Conservation (phyloP, 1,284 basidiomycete genomes). For the Rhodotorula glutinis region DNA sequence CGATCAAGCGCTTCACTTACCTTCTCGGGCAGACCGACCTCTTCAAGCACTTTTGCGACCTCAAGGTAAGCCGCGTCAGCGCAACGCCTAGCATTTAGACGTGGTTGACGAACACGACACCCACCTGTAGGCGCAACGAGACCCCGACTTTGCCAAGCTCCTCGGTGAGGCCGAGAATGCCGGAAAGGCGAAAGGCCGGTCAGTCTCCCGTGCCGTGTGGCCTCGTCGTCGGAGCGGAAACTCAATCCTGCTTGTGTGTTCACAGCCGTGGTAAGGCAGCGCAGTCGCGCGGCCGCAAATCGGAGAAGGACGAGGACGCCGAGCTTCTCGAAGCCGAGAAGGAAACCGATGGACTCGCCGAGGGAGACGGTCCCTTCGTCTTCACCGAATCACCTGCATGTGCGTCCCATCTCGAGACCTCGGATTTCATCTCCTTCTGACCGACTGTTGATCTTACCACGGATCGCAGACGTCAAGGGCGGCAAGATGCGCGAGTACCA, state of each 20-base stretch:
- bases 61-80: conserved; percentile 59
- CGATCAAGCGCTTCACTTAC: conserved; percentile 91
- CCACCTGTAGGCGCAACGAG: conserved; percentile 61
- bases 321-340: conserved; percentile 79
- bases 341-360: conserved; percentile 62
- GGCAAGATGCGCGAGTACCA: conserved; percentile 91
- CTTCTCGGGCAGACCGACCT: conserved; percentile 91
- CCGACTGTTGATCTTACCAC: neutral
- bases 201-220: neutral
- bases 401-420: no score
- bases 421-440: no score
- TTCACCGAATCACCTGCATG: conserved; percentile 90
- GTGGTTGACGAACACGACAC: neutral
- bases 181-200: conserved; percentile 66
- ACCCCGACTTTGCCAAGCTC: conserved; percentile 88
- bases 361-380: conserved; percentile 65
- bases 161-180: conserved; percentile 67
- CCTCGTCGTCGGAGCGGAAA: neutral
- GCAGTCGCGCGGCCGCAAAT: conserved; percentile 61
- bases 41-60: conserved; percentile 92
- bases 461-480: conserved; percentile 71
- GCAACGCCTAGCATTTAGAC: conserved; percentile 52
- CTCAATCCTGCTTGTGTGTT: neutral
- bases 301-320: conserved; percentile 97
- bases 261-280: conserved; percentile 43